Base-by-base conservation (phyloP, 805 yeast genomes). In the Ogataea chonburiensis region DNA sequence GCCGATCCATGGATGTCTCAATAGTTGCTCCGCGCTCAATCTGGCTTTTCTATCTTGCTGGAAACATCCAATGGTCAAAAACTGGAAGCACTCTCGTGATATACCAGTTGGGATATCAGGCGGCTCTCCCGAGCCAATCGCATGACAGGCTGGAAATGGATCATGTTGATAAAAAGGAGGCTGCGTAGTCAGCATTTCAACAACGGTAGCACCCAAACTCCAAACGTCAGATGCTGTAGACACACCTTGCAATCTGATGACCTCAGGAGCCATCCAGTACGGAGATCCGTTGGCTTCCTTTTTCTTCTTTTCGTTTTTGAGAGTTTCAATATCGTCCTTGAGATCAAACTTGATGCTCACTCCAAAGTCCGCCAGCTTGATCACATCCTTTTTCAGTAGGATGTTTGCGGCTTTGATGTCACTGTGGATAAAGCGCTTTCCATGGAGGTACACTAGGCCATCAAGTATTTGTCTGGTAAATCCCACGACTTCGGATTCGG, bases 191-290 rank as follows among this genome's bases (percentile, higher is more conserved):
- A 86, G 65, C 26, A 93, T 66, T 58, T 93, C 98, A 2, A 91
- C 76, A 3, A 89, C 75, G 0, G 98, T 91, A n/a, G 97, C 94
- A 3, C 98, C 98, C 17, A 93, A 61, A 6, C 95, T 85, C 98
- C 93, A 85, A 18, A 85, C 76, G 63, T 93, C 98, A 3, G 95
- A 86, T 2, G 94, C 83, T 0, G 91, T 77, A 7, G 94, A 81
- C 2, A 91, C 83, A 3, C 94, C 95, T 52, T 82, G 85, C 49
- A 87, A 79, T 26, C 81, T 68, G 4, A 93, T 84, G 2, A 94
- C 79, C 55, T 93, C 98, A 0, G 98, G 98, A 0, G 98, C 97
- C 96, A 93, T 89, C 98, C 98, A 93, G 56, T 91, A 85, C 0
- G 97, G 95, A 0, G 98, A 87, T 2, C 98, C 98, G 11, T 72